These are phyloP conservation scores for Rutstroemia sp. DNA, from an alignment of 2,329 filamentous ascomycete genomes.

Conservation along the genomic window DNA sequence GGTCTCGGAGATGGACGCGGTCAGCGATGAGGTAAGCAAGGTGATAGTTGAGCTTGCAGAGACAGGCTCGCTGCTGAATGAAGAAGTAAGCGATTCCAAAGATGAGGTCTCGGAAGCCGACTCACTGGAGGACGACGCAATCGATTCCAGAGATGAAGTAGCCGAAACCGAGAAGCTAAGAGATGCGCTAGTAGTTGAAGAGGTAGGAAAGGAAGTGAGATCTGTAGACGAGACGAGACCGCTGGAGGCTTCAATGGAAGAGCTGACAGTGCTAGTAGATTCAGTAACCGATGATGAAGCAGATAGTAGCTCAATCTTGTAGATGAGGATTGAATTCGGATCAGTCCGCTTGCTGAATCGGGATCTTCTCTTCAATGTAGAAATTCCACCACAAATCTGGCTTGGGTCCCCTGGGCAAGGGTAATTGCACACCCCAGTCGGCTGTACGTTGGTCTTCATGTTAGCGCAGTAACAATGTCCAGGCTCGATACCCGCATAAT, in stretches of 20 bases:
- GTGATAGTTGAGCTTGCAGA: no score
- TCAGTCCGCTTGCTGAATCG: not conserved
- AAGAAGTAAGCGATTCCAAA: not conserved
- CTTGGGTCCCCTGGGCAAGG: not conserved
- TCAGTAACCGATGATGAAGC: not conserved
- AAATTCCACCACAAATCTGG: not conserved
- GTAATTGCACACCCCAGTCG: not conserved
- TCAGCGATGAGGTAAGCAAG: not conserved
- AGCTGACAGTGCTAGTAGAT: not conserved
- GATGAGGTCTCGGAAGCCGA: not conserved
- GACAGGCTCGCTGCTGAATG: no score
- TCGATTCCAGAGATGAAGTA: not conserved
- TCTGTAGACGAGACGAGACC: not conserved
- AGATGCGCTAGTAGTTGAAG: not conserved
- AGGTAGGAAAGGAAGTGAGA: not conserved
- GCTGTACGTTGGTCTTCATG: not conserved
- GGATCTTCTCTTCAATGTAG: not conserved
- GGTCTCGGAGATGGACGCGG: not conserved
- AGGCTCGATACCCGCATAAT: not conserved
- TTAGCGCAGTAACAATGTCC: constrained; percentile 4
- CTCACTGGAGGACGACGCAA: not conserved
- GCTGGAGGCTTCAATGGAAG: not conserved
- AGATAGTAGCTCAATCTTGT: not conserved
- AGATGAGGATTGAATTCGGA: not conserved
- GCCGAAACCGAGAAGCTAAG: not conserved